Evolutionary conservation across 192 early-diverging fungal species (phyloP), one percentile per base, ranked within the genome.

Genomic region (Coemansia biformis): DNA sequence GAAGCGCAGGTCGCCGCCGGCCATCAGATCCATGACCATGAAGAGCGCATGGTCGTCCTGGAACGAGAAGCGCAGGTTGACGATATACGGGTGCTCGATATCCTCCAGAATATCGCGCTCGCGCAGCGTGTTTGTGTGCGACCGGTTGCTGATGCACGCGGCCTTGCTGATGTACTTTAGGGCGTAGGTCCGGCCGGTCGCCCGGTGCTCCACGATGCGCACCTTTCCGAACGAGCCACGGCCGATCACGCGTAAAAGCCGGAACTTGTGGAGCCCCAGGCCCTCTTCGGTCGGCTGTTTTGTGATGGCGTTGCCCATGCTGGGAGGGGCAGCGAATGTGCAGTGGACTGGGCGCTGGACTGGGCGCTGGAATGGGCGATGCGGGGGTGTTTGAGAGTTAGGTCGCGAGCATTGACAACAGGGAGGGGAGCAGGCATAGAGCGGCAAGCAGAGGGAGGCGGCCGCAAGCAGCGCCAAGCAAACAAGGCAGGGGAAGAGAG

Each of bases 211-310:
- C 2, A 94, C 92, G 0, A 98, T 87, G 14, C 91, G 86, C 36
- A 93, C 90, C 78, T 94, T 98, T 45, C 95, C 95, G 65, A 98
- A 96, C 4, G 92, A 91, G 2, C 95, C 95, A 51, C 91, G 91
- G 6, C 95, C 95, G 29, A 98, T 89, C 7, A 84, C 84, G 23
- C 91, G 80, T 29, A 94, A 67, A 30, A 98, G 80, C 48, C 88
- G 83, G 61, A 98, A 98, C 61, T 98, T 90, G 38, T 79, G 76
- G 26, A 96, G 76, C 44, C 88, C 50, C 34, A 66, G 46, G 8
- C 71, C 59, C 36, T 48, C 55, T 39, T 66, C 64, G 21, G 48
- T 23, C 41, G 49, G 49, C 54, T 65, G 69, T 43, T 73, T 73
- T 26, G 57, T 45, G 31, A 73, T 49, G 3, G 57, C 42, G 38